Percentiles rank a stretch among this genome's conserved stretches.
Conservation (phyloP, 495 filamentous ascomycete species). For the Pseudotulostoma volvatum region DNA sequence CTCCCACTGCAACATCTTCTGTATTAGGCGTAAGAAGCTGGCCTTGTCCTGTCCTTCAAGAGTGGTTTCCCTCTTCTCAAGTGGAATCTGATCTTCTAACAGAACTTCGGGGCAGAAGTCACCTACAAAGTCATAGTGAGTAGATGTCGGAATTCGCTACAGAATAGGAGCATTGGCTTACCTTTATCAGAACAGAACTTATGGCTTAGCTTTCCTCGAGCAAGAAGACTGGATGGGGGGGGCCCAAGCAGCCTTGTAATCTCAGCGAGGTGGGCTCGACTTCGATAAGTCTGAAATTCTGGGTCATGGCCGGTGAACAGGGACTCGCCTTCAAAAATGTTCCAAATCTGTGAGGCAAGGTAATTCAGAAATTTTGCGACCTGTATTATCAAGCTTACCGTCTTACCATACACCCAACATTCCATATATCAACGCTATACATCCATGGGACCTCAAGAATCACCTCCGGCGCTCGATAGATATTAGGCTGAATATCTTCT, state of each 20-base stretch:
- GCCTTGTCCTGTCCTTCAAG: slow-evolving; percentile 21
- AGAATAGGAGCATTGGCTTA: slow-evolving; percentile 1
- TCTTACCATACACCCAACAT: slow-evolving; percentile 18
- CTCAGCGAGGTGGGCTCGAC: slow-evolving; percentile 14
- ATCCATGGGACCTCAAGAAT: slow-evolving; percentile 20
- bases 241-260: slow-evolving; percentile 15
- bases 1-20: slow-evolving; percentile 33
- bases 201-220: slow-evolving; percentile 6
- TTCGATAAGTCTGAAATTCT: slow-evolving; percentile 6
- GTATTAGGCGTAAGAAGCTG: slow-evolving; percentile 23
- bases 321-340: slow-evolving; percentile 12
- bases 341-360: slow-evolving; percentile 11
- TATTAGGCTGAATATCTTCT: slow-evolving; percentile 19
- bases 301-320: slow-evolving; percentile 12
- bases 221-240: slow-evolving; percentile 13
- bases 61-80: slow-evolving; percentile 8
- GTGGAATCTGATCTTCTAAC: slow-evolving; percentile 9
- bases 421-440: slow-evolving; percentile 27
- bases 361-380: too few relatives aligned
- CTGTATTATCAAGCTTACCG: too few relatives aligned
- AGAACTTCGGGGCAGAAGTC: slow-evolving; percentile 5
- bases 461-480: slow-evolving; percentile 24
- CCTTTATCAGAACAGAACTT: slow-evolving; percentile 13
- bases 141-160: neutral
- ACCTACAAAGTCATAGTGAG: slow-evolving; percentile 5